Evolutionary conservation across 225 moss, liverwort and hornwort genomes (phyloP).

Genomic region (Antitrichia curtipendula): DNA sequence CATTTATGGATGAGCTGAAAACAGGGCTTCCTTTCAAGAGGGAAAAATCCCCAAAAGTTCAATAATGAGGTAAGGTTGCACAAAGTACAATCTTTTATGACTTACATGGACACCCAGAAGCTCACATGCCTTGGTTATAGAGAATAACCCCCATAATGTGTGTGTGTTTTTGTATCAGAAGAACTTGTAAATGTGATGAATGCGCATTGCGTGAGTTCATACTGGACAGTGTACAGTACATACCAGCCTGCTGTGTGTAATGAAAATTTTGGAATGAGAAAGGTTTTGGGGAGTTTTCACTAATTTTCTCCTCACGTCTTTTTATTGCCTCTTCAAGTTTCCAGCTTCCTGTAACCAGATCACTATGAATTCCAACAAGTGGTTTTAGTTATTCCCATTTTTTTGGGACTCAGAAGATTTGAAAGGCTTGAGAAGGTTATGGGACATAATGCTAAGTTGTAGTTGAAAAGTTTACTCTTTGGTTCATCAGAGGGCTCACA

Average conservation of each 20-base stretch:
- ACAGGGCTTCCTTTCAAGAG: background rate
- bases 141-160: background rate
- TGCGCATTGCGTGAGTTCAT: background rate
- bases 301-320: background rate
- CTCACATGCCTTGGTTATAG: background rate
- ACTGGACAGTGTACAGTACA: background rate
- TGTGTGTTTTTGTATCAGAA: background rate
- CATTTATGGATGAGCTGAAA: conserved; percentile 1
- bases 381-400: too few species aligned
- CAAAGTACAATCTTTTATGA: background rate
- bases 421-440: background rate
- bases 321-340: background rate
- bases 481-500: background rate
- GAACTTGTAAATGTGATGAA: background rate
- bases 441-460: too few species aligned
- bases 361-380: background rate
- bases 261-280: background rate
- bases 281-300: background rate
- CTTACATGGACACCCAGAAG: background rate
- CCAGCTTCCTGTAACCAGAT: too few species aligned
- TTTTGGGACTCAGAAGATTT: background rate
- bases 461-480: background rate
- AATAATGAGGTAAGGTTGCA: background rate
- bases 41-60: background rate
- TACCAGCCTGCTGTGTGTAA: background rate